Percentiles rank a stretch among this genome's conserved stretches.
Evolutionary conservation across 140 eudicot genomes (phyloP).

Genomic region (Oenanthe javanica): DNA sequence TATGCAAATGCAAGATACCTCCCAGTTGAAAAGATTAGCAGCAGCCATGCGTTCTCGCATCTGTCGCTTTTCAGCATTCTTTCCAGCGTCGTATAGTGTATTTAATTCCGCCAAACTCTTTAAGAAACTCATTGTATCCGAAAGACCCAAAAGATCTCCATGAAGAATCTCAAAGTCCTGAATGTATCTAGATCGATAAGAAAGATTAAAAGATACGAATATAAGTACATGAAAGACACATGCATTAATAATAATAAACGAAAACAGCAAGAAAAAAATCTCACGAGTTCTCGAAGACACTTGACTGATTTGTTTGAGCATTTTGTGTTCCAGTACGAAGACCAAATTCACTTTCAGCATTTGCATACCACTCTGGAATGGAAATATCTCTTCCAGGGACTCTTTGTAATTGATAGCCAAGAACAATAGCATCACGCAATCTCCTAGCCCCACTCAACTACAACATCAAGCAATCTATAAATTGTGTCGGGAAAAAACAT

Average conservation of each 20-base stretch:
- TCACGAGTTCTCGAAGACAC: constrained; percentile 37
- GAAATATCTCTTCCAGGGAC: constrained; percentile 92
- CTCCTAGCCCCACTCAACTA: constrained; percentile 96
- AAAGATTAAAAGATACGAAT: neutral
- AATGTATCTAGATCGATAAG: constrained; percentile 28
- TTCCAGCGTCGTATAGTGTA: constrained; percentile 8
- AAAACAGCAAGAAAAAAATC: constrained; percentile 14
- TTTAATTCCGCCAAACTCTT: constrained; percentile 65
- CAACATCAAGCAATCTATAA: constrained; percentile 14
- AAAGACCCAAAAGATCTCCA: constrained; percentile 50
- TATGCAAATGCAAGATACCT: constrained; percentile 15
- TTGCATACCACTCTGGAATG: constrained; percentile 93
- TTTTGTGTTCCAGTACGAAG: constrained; percentile 86
- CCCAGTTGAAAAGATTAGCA: constrained; percentile 30
- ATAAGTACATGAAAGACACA: neutral
- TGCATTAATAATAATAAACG: neutral
- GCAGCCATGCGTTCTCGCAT: constrained; percentile 28
- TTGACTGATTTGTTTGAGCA: constrained; percentile 32
- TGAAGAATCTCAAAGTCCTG: constrained; percentile 58
- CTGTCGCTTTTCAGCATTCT: constrained; percentile 28
- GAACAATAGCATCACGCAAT: constrained; percentile 94
- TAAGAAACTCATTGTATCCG: constrained; percentile 73
- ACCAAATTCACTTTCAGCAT: constrained; percentile 87
- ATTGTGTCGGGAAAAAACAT: neutral
- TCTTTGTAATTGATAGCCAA: constrained; percentile 90